phyloP scores from a whole-genome alignment of 2,329 filamentous ascomycete species.

The Colletotrichum eremochloae region DNA sequence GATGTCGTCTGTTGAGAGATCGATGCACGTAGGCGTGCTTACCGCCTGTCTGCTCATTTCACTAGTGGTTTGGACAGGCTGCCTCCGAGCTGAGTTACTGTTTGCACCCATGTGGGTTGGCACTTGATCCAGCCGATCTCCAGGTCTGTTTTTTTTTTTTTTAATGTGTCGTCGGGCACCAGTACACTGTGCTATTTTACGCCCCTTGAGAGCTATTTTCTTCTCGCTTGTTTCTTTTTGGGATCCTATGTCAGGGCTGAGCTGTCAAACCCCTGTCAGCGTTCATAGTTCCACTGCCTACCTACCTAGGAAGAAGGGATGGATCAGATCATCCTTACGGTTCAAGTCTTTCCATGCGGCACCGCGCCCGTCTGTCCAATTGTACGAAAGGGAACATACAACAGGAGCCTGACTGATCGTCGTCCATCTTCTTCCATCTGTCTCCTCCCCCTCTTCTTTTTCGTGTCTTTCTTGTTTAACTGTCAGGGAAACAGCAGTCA shows the following conservation, averaged over 20 bases:
- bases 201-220: neutral
- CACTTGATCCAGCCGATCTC: constrained; percentile 1
- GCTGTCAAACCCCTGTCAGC: constrained; percentile 9
- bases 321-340: constrained; percentile 1
- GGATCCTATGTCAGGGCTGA: constrained; percentile 7
- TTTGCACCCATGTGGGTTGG: neutral
- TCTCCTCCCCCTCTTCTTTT: neutral
- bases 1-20: constrained; percentile 10
- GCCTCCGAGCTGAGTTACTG: constrained; percentile 1
- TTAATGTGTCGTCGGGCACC: neutral
- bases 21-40: constrained; percentile 7
- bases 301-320: too few relatives aligned
- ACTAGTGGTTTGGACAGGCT: neutral
- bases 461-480: neutral
- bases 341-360: neutral
- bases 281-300: neutral
- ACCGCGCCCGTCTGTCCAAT: neutral
- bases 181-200: neutral
- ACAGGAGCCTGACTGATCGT: constrained; percentile 15
- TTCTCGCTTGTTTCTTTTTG: neutral
- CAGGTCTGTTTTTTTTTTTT: neutral
- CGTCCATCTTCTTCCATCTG: neutral
- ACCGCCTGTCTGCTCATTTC: constrained; percentile 3
- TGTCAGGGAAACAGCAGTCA: neutral
- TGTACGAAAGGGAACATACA: neutral